Percentiles rank a stretch among this genome's conserved stretches.
phyloP scores from a whole-genome alignment of 768 basidiomycete genomes.

The Lactarius sanguifluus region DNA sequence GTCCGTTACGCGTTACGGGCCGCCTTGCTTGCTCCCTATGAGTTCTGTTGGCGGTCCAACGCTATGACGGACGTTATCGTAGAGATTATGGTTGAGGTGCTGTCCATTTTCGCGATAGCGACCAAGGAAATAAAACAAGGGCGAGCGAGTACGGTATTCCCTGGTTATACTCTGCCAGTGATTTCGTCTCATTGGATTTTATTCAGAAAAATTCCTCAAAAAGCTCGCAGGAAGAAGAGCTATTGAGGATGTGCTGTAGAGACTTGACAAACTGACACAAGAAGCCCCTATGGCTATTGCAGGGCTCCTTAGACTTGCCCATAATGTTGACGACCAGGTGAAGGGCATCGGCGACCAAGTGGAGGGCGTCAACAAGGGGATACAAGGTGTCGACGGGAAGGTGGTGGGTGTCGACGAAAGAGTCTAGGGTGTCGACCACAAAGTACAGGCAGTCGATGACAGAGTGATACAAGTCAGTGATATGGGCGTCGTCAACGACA shows the following conservation, averaged over 20 bases:
- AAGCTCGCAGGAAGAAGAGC: background rate
- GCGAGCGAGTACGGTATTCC: background rate
- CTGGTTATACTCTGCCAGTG: background rate
- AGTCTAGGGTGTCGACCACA: background rate
- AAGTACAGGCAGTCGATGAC: background rate
- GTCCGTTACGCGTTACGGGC: too few relatives aligned
- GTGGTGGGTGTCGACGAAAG: background rate
- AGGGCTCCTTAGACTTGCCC: background rate
- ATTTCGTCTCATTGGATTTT: background rate
- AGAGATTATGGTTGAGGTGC: slow-evolving; percentile 2
- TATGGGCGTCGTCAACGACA: background rate
- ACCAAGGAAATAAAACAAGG: background rate
- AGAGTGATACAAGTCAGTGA: background rate
- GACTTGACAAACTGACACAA: background rate
- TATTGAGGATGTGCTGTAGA: background rate
- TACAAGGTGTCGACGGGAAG: background rate
- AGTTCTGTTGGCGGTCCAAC: too few relatives aligned
- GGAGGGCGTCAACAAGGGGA: background rate
- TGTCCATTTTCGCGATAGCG: slow-evolving; percentile 3
- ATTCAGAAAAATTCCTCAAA: background rate
- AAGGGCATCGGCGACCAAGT: background rate
- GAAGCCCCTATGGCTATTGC: slow-evolving; percentile 2
- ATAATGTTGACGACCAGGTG: background rate
- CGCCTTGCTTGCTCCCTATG: too few relatives aligned
- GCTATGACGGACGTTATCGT: background rate